Percentiles rank a stretch among this genome's conserved stretches.
Conservation (phyloP, 2,329 filamentous ascomycete species). For the Colletotrichum falcatum region DNA sequence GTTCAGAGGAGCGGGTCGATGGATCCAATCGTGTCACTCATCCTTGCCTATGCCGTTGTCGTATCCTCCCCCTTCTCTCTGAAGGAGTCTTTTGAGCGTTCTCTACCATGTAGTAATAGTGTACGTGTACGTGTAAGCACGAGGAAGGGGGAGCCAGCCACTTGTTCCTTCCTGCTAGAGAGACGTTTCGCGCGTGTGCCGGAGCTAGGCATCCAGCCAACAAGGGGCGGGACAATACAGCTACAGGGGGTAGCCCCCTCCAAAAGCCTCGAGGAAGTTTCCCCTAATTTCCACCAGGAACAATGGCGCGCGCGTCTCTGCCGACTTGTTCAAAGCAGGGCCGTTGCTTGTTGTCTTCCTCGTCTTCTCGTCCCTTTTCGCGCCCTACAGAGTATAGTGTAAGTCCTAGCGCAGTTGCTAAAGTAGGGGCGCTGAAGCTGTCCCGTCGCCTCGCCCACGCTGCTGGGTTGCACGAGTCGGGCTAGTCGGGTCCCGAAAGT, state of each 20-base stretch:
- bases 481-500: slow-evolving; percentile 5
- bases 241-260: not conserved
- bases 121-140: not conserved
- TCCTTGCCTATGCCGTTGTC: slow-evolving; percentile 27
- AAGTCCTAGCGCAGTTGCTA: slow-evolving; percentile 29
- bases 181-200: not conserved
- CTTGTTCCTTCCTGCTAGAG: not conserved
- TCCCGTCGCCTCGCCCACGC: slow-evolving; percentile 28
- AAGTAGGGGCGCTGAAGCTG: slow-evolving; percentile 16
- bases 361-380: not conserved
- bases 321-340: slow-evolving; percentile 2
- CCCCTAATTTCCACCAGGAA: slow-evolving; percentile 40
- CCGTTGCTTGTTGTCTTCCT: not conserved
- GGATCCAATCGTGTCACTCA: slow-evolving; percentile 19
- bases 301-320: slow-evolving; percentile 36
- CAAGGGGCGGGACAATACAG: slow-evolving; percentile 6
- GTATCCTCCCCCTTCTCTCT: not conserved
- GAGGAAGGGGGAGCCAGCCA: not conserved
- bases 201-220: not conserved
- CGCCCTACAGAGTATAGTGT: slow-evolving; percentile 16
- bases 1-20: slow-evolving; percentile 12
- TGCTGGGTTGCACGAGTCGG: slow-evolving; percentile 32
- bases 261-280: slow-evolving; percentile 20
- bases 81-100: not conserved
- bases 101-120: too few species aligned